Conservation (phyloP, 257 asterid genomes). For the Solanum gracilifrons region DNA sequence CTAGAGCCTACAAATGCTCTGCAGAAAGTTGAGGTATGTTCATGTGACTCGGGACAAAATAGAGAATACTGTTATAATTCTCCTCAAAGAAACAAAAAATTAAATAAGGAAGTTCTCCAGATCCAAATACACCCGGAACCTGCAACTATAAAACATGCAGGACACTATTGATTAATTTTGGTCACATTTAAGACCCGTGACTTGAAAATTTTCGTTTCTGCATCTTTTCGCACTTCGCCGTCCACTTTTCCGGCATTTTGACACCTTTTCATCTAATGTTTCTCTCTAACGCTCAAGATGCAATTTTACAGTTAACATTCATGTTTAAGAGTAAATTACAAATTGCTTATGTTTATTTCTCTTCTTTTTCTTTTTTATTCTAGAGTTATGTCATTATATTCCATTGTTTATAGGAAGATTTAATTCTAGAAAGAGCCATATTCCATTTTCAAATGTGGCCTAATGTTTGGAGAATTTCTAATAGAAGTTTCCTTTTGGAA, state of each 20-base stretch:
- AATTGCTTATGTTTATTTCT: background rate
- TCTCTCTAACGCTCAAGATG: background rate
- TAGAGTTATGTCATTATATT: background rate
- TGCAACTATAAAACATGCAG: background rate
- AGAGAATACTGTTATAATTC: background rate
- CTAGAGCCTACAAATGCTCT: conserved; percentile 61
- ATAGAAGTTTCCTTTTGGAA: background rate
- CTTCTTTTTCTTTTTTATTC: background rate
- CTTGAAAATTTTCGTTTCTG: background rate
- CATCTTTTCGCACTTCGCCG: background rate
- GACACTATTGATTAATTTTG: background rate
- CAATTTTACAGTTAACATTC: background rate
- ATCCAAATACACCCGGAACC: background rate
- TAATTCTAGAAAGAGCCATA: background rate
- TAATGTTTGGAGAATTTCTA: background rate
- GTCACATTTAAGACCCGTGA: background rate
- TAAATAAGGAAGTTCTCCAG: background rate
- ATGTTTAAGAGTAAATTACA: background rate
- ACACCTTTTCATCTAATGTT: background rate
- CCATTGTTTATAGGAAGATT: background rate
- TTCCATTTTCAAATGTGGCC: background rate
- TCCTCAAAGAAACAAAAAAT: background rate
- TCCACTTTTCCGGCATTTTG: background rate
- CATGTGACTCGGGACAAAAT: background rate
- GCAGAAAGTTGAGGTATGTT: conserved; percentile 83